Percentiles rank a stretch among this genome's conserved stretches.
phyloP scores from a whole-genome alignment of 768 basidiomycete species.

The Trichaptum fuscoviolaceum region DNA sequence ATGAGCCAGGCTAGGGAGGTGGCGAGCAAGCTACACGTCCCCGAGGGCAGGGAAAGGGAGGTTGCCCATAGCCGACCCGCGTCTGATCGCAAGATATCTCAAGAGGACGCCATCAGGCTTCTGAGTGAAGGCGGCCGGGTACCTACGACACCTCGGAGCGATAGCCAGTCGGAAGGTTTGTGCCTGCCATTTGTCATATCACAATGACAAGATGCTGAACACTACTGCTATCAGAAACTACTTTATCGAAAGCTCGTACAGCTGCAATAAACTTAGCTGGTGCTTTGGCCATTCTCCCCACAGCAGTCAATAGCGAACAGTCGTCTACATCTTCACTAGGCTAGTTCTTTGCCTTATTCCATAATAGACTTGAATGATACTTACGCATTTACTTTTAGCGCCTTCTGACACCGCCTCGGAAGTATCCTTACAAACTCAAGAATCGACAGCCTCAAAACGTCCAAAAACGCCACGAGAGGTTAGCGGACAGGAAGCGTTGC shows the following conservation, averaged over 20 bases:
- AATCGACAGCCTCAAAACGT: neutral
- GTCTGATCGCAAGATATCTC: neutral
- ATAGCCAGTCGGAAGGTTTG: neutral
- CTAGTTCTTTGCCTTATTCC: neutral
- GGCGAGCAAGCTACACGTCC: slow-evolving; percentile 43
- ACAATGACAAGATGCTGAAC: neutral
- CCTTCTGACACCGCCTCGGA: neutral
- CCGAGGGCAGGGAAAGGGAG: slow-evolving; percentile 39
- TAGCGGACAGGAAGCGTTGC: neutral
- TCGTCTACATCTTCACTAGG: neutral
- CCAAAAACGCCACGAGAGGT: neutral
- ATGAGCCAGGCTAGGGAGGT: slow-evolving; percentile 42
- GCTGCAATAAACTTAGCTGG: neutral
- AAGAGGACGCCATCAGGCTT: slow-evolving; percentile 3
- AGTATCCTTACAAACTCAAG: neutral
- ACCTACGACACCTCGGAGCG: slow-evolving; percentile 7
- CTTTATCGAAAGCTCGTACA: neutral
- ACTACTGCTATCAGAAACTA: neutral
- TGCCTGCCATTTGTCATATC: slow-evolving; percentile 4
- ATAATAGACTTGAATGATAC: neutral
- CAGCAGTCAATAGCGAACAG: neutral
- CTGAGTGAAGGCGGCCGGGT: neutral
- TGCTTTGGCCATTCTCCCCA: neutral
- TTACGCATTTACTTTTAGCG: neutral
- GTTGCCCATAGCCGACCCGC: slow-evolving; percentile 23